Percentiles rank a stretch among this genome's conserved stretches.
Evolutionary conservation across 352 stramenopile genomes (phyloP).

Genomic region (Globisporangium viniferum): DNA sequence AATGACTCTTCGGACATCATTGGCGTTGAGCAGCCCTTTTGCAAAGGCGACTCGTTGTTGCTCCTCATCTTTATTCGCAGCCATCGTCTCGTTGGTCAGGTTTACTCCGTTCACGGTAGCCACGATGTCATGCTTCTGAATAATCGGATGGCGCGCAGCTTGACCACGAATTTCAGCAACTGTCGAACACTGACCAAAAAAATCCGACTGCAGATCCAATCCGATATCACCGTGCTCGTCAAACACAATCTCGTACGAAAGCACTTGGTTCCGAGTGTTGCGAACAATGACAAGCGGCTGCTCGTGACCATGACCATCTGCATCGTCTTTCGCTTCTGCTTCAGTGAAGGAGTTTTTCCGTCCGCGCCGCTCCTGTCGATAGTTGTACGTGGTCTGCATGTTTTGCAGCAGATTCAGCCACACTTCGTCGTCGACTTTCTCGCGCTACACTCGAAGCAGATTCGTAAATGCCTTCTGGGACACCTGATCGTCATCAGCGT

Average conservation of each 20-base stretch:
- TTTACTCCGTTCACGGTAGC: conserved; percentile 32
- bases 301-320: conserved; percentile 20
- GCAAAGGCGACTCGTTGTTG: conserved; percentile 22
- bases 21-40: conserved; percentile 26
- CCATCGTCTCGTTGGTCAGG: conserved; percentile 26
- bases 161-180: conserved; percentile 32
- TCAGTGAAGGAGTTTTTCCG: conserved; percentile 22
- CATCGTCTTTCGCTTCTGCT: not conserved
- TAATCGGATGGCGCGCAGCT: conserved; percentile 39
- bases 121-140: conserved; percentile 56
- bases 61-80: conserved; percentile 30
- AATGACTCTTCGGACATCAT: conserved; percentile 30
- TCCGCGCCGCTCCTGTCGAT: conserved; percentile 17
- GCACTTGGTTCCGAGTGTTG: conserved; percentile 60
- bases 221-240: conserved; percentile 40
- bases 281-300: conserved; percentile 44
- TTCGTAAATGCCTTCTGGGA: conserved; percentile 46
- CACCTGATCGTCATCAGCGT: conserved; percentile 30
- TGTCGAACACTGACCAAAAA: conserved; percentile 51
- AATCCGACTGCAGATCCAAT: conserved; percentile 47
- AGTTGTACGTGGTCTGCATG: conserved; percentile 44
- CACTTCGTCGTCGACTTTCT: conserved; percentile 40
- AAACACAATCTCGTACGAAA: conserved; percentile 62
- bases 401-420: conserved; percentile 50
- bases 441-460: conserved; percentile 36